Percentiles rank a stretch among this genome's conserved stretches.
phyloP scores from a whole-genome alignment of 2,329 filamentous ascomycete genomes.

The Macrophomina tecta region DNA sequence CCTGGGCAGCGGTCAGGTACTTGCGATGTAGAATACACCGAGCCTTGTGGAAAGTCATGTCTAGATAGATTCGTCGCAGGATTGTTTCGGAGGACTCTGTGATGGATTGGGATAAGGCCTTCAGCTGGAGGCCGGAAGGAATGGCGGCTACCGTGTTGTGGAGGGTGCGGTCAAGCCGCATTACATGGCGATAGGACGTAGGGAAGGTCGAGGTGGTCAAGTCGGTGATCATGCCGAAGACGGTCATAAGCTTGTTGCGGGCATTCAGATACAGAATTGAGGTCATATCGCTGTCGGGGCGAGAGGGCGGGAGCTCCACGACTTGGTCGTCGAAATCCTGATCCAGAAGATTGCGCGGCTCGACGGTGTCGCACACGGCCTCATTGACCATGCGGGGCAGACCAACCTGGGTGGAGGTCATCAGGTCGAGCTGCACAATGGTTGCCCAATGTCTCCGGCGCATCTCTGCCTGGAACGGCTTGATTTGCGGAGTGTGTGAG shows the following conservation, averaged over 20 bases:
- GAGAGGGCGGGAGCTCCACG: constrained; percentile 38
- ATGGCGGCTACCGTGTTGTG: constrained; percentile 32
- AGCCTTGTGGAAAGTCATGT: constrained; percentile 41
- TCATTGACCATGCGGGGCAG: constrained; percentile 47
- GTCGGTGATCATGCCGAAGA: constrained; percentile 40
- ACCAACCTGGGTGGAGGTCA: constrained; percentile 47
- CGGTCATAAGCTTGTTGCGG: constrained; percentile 35
- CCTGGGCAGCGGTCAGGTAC: constrained; percentile 44
- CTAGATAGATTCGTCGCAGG: constrained; percentile 40
- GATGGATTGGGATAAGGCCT: neutral
- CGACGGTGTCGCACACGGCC: constrained; percentile 45
- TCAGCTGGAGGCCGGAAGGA: neutral
- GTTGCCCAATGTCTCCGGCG: too few species aligned
- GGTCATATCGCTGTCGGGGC: constrained; percentile 39
- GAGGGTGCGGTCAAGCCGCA: constrained; percentile 37
- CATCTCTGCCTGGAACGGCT: too few species aligned
- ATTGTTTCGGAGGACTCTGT: constrained; percentile 31
- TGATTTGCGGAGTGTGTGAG: too few species aligned
- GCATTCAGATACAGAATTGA: constrained; percentile 35
- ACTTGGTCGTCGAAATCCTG: constrained; percentile 49
- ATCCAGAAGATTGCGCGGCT: constrained; percentile 50
- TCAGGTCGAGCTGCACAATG: constrained; percentile 37
- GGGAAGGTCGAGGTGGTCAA: constrained; percentile 36
- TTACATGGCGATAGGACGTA: constrained; percentile 39
- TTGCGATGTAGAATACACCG: constrained; percentile 46